Percentiles rank a stretch among this genome's conserved stretches.
phyloP scores from a whole-genome alignment of 257 asterid genomes.

The Cinchona pubescens region DNA sequence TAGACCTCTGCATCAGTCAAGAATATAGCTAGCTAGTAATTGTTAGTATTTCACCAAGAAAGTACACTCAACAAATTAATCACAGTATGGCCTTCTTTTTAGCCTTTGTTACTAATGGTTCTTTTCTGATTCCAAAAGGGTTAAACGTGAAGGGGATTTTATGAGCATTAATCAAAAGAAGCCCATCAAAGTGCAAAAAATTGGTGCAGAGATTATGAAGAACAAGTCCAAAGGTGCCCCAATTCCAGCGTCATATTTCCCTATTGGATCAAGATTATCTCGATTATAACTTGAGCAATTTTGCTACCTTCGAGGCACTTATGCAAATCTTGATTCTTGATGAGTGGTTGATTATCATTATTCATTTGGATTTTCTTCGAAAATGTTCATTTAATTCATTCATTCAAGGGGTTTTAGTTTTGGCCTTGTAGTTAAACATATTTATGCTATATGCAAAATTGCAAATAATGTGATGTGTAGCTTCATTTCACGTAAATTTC shows the following conservation, averaged over 20 bases:
- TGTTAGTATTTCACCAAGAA: too few species aligned
- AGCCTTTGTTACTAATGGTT: background rate
- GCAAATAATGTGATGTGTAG: too few species aligned
- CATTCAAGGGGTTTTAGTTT: too few species aligned
- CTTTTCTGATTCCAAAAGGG: background rate
- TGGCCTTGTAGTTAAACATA: too few species aligned
- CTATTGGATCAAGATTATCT: slow-evolving; percentile 15
- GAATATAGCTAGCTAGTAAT: too few species aligned
- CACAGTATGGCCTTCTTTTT: background rate
- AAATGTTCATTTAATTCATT: too few species aligned
- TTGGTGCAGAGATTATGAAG: slow-evolving; percentile 7
- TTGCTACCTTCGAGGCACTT: too few species aligned
- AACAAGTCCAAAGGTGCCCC: slow-evolving; percentile 4
- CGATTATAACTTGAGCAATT: background rate
- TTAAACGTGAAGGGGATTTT: background rate
- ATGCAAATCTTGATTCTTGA: background rate
- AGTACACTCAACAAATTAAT: background rate
- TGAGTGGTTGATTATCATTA: too few species aligned
- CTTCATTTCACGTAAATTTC: too few species aligned
- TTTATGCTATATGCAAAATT: too few species aligned
- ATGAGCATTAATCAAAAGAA: background rate
- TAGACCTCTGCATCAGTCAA: background rate
- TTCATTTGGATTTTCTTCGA: too few species aligned
- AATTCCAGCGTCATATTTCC: slow-evolving; percentile 21
- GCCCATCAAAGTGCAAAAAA: background rate